phyloP scores from a whole-genome alignment of 192 early-diverging fungal genomes.

The Mortierella antarctica region DNA sequence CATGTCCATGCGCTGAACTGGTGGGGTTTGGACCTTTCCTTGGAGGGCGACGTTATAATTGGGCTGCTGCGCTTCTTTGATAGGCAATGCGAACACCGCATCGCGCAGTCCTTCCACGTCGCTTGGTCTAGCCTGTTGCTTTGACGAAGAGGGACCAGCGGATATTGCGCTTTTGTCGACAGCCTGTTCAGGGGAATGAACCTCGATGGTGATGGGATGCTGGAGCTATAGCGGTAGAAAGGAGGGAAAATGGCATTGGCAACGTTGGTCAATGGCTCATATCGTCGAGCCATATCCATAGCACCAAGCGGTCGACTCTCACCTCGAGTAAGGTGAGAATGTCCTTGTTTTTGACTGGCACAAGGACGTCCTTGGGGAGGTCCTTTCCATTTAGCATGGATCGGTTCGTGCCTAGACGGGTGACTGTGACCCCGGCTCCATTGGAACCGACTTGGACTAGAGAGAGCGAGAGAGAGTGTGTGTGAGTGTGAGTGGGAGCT shows the following conservation, averaged over 20 bases:
- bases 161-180: background rate
- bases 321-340: constrained; percentile 41
- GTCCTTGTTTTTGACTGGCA: background rate
- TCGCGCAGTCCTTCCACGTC: too few relatives aligned
- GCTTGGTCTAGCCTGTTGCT: background rate
- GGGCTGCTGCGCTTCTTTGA: too few relatives aligned
- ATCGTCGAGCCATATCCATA: too few relatives aligned
- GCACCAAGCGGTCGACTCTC: background rate
- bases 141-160: background rate
- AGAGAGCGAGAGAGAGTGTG: background rate
- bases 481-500: background rate
- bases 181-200: background rate
- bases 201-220: background rate
- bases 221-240: background rate
- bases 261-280: background rate
- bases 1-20: background rate
- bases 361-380: constrained; percentile 15
- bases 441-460: constrained; percentile 20
- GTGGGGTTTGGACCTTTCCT: too few relatives aligned
- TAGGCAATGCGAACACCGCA: too few relatives aligned
- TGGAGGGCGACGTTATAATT: too few relatives aligned
- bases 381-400: constrained; percentile 17
- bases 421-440: constrained; percentile 8
- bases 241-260: background rate
- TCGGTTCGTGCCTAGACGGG: constrained; percentile 35